Evolutionary conservation across 441 rosid species (phyloP).

Genomic region (Pelargonium citronellum): DNA sequence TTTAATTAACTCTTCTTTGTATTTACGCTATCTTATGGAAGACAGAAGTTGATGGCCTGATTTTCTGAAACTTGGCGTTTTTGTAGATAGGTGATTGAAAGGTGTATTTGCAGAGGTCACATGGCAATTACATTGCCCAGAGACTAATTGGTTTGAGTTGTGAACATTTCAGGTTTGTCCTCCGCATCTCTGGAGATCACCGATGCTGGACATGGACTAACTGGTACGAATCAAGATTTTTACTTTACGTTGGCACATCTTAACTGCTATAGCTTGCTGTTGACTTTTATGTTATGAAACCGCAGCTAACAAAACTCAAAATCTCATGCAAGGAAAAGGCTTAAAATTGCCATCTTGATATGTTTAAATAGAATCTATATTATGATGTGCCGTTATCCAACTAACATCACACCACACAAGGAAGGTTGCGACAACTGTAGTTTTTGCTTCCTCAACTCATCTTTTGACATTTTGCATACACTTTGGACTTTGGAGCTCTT

Average conservation of each 20-base stretch:
- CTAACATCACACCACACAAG: too few species aligned
- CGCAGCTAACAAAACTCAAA: neutral
- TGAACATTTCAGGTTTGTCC: conserved; percentile 54
- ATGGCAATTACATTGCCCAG: neutral
- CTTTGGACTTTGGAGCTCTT: too few species aligned
- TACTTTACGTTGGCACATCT: neutral
- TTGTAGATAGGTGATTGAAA: too few species aligned
- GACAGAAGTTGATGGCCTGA: neutral
- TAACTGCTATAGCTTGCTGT: neutral
- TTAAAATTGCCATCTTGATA: neutral
- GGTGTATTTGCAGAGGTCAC: too few species aligned
- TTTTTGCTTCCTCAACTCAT: too few species aligned
- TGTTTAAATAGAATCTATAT: neutral
- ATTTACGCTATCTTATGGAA: neutral
- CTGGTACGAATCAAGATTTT: conserved; percentile 27
- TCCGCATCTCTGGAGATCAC: conserved; percentile 73
- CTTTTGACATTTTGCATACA: too few species aligned
- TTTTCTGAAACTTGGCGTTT: too few species aligned
- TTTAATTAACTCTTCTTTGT: neutral
- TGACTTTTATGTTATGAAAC: neutral
- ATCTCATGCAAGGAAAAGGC: neutral
- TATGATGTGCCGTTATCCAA: too few species aligned
- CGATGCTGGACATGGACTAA: conserved; percentile 48
- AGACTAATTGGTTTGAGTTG: conserved; percentile 7
- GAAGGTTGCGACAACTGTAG: too few species aligned